phyloP scores from a whole-genome alignment of 1,139 yeast species.

The Kazachstania sp. region DNA sequence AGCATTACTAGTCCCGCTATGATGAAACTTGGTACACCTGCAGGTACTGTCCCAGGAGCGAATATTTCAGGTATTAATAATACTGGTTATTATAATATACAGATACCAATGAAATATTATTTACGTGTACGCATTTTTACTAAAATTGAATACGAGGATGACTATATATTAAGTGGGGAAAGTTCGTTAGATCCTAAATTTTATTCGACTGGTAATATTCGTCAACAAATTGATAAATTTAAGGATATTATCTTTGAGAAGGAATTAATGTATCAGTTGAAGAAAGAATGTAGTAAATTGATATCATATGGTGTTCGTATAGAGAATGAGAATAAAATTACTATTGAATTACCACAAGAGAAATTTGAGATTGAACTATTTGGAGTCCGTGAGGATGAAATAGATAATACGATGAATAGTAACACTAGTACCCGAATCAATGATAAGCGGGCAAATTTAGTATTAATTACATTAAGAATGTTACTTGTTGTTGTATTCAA shows the following conservation, averaged over 20 bases:
- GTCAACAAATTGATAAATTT: constrained; percentile 48
- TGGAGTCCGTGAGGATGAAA: background rate
- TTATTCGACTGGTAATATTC: constrained; percentile 32
- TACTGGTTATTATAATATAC: background rate
- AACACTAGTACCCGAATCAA: constrained; percentile 33
- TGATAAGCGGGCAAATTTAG: constrained; percentile 31
- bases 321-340: constrained; percentile 54
- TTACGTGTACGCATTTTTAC: constrained; percentile 48
- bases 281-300: constrained; percentile 65
- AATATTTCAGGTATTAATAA: background rate
- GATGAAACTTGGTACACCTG: constrained; percentile 4
- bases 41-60: background rate
- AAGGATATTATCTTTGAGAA: constrained; percentile 77
- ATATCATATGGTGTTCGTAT: constrained; percentile 67
- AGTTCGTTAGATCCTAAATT: constrained; percentile 19
- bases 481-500: constrained; percentile 36
- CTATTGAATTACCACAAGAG: constrained; percentile 57
- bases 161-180: constrained; percentile 34
- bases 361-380: constrained; percentile 58
- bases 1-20: background rate
- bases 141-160: constrained; percentile 49
- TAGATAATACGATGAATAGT: background rate
- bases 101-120: constrained; percentile 17
- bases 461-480: constrained; percentile 42
- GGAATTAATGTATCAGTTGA: constrained; percentile 56